phyloP scores from a whole-genome alignment of 345 rosid species.

The Noccaea caerulescens region DNA sequence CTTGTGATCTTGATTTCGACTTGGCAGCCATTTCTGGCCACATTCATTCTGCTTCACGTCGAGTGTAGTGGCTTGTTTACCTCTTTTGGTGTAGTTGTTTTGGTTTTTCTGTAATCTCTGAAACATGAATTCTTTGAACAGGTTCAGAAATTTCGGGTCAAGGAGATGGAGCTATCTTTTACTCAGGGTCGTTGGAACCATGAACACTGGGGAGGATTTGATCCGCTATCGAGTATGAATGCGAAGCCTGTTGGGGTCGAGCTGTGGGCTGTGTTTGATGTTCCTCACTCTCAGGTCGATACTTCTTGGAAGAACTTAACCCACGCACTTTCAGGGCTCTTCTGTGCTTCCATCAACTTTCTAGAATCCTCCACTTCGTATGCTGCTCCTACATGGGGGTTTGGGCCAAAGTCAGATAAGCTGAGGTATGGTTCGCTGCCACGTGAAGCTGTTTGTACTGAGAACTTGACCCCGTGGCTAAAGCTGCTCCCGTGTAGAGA shows the following conservation, averaged over 20 bases:
- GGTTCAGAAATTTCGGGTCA: slow-evolving; percentile 74
- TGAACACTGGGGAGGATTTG: slow-evolving; percentile 98
- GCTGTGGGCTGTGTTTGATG: slow-evolving; percentile 96
- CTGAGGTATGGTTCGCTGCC: slow-evolving; percentile 90
- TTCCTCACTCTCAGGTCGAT: slow-evolving; percentile 71
- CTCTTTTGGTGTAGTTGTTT: not conserved
- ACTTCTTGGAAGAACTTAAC: slow-evolving; percentile 89
- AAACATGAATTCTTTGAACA: slow-evolving; percentile 36
- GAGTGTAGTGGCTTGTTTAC: not conserved
- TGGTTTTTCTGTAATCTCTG: slow-evolving; percentile 18
- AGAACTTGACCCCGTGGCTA: slow-evolving; percentile 97
- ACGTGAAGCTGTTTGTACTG: slow-evolving; percentile 98
- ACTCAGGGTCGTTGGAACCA: slow-evolving; percentile 99
- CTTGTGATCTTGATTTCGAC: slow-evolving; percentile 2
- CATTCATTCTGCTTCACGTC: not conserved
- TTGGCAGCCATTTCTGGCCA: not conserved
- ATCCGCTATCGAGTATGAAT: slow-evolving; percentile 76
- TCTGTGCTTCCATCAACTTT: slow-evolving; percentile 93
- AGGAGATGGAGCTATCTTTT: slow-evolving; percentile 95
- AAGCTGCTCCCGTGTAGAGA: slow-evolving; percentile 98
- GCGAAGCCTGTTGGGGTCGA: slow-evolving; percentile 98
- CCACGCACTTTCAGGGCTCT: slow-evolving; percentile 88
- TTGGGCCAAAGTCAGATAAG: slow-evolving; percentile 58
- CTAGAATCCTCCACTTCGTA: slow-evolving; percentile 79
- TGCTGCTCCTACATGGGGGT: slow-evolving; percentile 84